Conservation (phyloP, 2,329 filamentous ascomycete genomes). For the Phialophora macrospora region DNA sequence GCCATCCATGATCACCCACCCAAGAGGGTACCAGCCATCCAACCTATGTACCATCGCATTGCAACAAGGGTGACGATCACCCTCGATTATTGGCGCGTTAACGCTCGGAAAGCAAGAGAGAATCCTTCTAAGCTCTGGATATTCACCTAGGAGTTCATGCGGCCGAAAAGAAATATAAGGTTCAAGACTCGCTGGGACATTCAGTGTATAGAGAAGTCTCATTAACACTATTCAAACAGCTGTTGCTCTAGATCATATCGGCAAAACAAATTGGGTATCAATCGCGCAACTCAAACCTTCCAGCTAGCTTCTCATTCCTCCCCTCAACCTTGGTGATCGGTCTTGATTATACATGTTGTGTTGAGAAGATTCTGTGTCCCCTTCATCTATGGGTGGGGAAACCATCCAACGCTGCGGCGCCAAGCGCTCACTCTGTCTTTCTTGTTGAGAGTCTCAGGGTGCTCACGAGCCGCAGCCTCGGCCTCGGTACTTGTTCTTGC, state of each 20-base stretch:
- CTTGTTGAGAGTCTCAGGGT: conserved; percentile 14
- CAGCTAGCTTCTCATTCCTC: background rate
- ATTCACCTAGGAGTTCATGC: too few species aligned
- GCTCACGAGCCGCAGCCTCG: conserved; percentile 1
- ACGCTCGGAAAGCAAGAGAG: too few species aligned
- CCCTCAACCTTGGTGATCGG: background rate
- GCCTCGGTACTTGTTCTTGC: conserved; percentile 21
- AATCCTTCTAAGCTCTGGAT: too few species aligned
- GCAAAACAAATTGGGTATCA: conserved; percentile 19
- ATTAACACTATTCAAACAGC: background rate
- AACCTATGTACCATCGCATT: too few species aligned
- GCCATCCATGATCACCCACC: too few species aligned
- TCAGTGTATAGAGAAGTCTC: background rate
- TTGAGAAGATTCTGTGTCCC: background rate
- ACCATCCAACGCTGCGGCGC: conserved; percentile 31
- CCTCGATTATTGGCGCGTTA: too few species aligned
- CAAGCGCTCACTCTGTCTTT: conserved; percentile 23
- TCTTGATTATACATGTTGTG: background rate
- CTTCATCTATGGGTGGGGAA: conserved; percentile 30
- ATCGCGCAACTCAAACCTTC: conserved; percentile 6
- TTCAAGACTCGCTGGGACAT: too few species aligned
- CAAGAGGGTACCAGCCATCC: too few species aligned
- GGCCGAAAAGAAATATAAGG: too few species aligned
- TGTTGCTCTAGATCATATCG: background rate
- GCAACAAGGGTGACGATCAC: too few species aligned